Percentiles rank a stretch among this genome's conserved stretches.
Evolutionary conservation across 345 rosid species (phyloP).

Genomic region (Populus alba): DNA sequence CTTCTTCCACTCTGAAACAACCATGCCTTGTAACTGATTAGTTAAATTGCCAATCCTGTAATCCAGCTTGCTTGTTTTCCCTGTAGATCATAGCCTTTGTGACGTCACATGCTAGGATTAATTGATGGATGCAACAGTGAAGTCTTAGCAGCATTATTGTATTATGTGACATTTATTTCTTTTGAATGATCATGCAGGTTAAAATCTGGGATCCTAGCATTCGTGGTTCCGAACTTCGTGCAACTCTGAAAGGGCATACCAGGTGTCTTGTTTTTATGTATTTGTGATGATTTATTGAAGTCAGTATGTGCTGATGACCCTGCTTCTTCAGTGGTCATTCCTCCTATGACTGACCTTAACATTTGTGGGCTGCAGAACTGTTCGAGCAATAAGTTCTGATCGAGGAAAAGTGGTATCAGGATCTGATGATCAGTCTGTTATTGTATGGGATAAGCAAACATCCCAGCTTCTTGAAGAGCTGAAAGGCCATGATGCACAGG

Average conservation of each 20-base stretch:
- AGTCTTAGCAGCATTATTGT: conserved; percentile 12
- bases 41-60: not conserved
- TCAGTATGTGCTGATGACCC: not conserved
- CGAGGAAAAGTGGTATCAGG: conserved; percentile 97
- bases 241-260: conserved; percentile 88
- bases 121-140: not conserved
- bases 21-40: not conserved
- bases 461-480: conserved; percentile 87
- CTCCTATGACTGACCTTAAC: not conserved
- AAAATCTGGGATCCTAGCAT: conserved; percentile 99
- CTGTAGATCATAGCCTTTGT: not conserved
- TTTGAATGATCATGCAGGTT: conserved; percentile 53
- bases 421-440: conserved; percentile 91
- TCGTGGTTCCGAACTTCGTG: conserved; percentile 96
- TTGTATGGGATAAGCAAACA: conserved; percentile 99
- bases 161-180: conserved; percentile 15
- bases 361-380: conserved; percentile 49
- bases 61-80: not conserved
- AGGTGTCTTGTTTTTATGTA: conserved; percentile 41
- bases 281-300: not conserved
- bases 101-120: not conserved
- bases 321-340: conserved; percentile 11
- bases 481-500: conserved; percentile 96
- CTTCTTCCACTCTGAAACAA: not conserved
- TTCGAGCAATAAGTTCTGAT: conserved; percentile 97